Base-by-base conservation (phyloP, 768 basidiomycete species). In the Calocera viscosa region DNA sequence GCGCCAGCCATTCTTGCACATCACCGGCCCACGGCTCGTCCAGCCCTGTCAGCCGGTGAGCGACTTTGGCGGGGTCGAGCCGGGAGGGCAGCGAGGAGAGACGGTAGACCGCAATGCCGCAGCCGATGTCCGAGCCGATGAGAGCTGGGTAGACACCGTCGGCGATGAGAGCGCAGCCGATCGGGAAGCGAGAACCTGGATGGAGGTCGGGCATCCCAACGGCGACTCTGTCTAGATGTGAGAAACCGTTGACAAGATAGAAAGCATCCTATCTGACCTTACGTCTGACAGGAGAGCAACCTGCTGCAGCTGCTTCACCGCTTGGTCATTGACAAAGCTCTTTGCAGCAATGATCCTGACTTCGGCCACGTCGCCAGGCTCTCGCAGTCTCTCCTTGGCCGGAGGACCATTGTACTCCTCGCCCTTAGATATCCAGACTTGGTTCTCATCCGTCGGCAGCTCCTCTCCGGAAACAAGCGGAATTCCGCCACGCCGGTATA, bases 151-250 rank as follows among this genome's bases (percentile, higher is more conserved):
- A 79, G 47, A 79, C 71, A 22, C 77, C 78, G 34, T 78, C 74
- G 19, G 75, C 69, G n/a, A 73, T 74, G 64, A 77, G 71, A 19
- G 75, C 75, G 65, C 76, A 77, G 39, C 77, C 78, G 73, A 68
- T 65, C 10, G 69, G 68, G 63, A 76, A 77, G n/a, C 75, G 71
- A 64, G 69, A 72, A 7, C 78, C 77, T 17, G 78, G 78, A 72
- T 79, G 78, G 8, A 79, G 74, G 69, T 78, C 78, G 28, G 79
- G 78, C 71, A 79, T 75, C 19, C 77, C 78, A n/a, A 77, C 72
- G 7, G 73, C 73, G 1, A 75, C 49, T 12, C 67, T 68, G 32
- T 17, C n/a, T 34, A n/a, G 14, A 26, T 7, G 22, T 26, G 17
- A 33, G 43, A 24, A 16, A 63, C 49, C 26, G 39, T n/a, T 7